Base-by-base conservation (phyloP, 2,329 filamentous ascomycete species). In the Bipolaris oryzae region DNA sequence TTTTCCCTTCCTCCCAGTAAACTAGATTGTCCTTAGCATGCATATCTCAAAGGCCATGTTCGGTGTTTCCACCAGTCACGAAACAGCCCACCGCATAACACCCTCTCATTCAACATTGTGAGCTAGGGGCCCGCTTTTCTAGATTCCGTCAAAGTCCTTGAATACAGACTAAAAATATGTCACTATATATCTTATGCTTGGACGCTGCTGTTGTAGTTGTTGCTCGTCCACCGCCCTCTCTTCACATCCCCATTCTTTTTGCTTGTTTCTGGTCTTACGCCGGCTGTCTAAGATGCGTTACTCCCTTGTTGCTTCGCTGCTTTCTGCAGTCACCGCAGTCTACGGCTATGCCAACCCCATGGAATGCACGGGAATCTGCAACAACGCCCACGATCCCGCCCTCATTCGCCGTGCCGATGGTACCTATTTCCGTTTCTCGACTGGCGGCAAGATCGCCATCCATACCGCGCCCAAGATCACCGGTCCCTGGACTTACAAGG, bases 391-490 rank as follows among this genome's bases (percentile, higher is more conserved):
- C 57, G 82, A 84, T 56, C 82, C 82, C 0, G 70, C 77, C 1
- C 61, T 84, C 37, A 80, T 84, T 61, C 76, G 74, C 5, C 78
- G 81, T 56, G 68, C 71, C 25, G 82, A 84, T 63, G 78, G 80
- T 15, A 80, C 63, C 0, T 85, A 84, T 67, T 84, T 79, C 66
- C 80, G 81, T 9, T 84, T 84, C 64, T 81, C 81, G 0, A 84
- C 82, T 0, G 80, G 80, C 20, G 78, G 79, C 21, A 76, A 78
- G 48, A 81, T 85, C 31, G 76, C 79, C 1, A 79, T 83, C 43
- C 78, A 81, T 45, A 80, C 76, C n/a, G 77, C 82, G 2, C 75
- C 78, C 0, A 69, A 73, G 3, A 75, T 85, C 34, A 71, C 71
- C 5, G 83, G 82, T 0, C 81, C 82, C n/a, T 85, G 82, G 82